A percentile compares a stretch with the other conserved stretches of the same genome.
These are phyloP conservation scores for Trametes sp. DNA, from an alignment of 1,284 basidiomycete genomes.

Conservation along the genomic window DNA sequence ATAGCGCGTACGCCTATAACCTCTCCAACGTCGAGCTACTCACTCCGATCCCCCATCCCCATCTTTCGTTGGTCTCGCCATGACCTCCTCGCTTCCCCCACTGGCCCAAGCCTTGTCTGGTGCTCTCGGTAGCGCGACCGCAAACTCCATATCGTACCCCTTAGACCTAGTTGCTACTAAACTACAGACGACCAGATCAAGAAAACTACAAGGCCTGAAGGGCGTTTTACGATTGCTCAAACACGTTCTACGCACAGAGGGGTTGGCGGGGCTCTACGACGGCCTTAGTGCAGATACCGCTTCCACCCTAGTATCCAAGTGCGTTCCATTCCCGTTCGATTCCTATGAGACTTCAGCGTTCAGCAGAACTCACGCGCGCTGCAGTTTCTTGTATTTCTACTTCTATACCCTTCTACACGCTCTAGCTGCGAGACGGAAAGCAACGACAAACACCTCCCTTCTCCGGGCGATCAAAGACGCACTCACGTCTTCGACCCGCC, in stretches of 20 bases:
- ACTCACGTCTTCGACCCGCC: conserved; percentile 22
- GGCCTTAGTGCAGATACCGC: conserved; percentile 58
- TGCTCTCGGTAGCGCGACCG: conserved; percentile 59
- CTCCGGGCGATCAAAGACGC: conserved; percentile 23
- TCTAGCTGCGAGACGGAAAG: conserved; percentile 33
- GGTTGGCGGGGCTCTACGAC: conserved; percentile 54
- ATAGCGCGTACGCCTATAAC: neutral
- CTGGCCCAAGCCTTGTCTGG: conserved; percentile 64
- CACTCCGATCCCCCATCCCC: no score
- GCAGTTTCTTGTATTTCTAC: conserved; percentile 53
- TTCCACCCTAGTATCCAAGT: conserved; percentile 63
- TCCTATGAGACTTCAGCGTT: neutral
- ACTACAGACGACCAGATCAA: conserved; percentile 45
- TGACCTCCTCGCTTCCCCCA: conserved; percentile 65
- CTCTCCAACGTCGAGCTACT: no score
- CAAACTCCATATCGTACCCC: conserved; percentile 60
- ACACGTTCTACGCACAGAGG: conserved; percentile 49
- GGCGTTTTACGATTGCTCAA: conserved; percentile 47
- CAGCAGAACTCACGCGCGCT: neutral
- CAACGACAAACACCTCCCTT: conserved; percentile 8
- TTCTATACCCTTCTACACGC: conserved; percentile 44
- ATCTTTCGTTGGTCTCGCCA: no score
- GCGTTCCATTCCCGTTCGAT: conserved; percentile 21
- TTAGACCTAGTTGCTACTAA: conserved; percentile 61
- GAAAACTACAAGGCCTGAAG: conserved; percentile 42